phyloP scores from a whole-genome alignment of 257 asterid species.

The Petrea volubilis region DNA sequence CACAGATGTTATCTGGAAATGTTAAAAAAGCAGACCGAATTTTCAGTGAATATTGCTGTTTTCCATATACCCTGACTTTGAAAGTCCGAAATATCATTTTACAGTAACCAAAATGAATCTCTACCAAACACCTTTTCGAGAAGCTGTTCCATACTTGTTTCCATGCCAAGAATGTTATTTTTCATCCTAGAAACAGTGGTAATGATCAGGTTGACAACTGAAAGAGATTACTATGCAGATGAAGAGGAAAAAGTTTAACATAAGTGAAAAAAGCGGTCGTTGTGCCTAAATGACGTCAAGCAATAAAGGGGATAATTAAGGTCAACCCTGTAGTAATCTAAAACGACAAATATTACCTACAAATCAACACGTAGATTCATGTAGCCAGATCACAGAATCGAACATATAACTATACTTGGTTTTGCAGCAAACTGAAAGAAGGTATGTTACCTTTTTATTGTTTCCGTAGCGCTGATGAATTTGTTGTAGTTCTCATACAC shows the following conservation, averaged over 20 bases:
- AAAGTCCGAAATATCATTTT: conserved; percentile 18
- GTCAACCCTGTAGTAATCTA: background rate
- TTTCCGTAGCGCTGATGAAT: conserved; percentile 96
- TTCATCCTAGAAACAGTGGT: conserved; percentile 75
- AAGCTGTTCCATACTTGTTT: conserved; percentile 97
- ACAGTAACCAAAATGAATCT: conserved; percentile 27
- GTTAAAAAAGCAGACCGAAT: conserved; percentile 3
- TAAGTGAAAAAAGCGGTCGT: conserved; percentile 4
- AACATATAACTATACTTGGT: background rate
- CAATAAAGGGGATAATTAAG: conserved; percentile 2
- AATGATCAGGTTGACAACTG: conserved; percentile 18
- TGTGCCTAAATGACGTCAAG: conserved; percentile 8
- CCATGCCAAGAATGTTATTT: conserved; percentile 95
- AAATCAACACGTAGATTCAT: background rate
- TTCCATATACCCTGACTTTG: background rate
- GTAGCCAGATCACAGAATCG: background rate
- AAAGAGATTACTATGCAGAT: conserved; percentile 8
- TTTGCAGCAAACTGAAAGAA: conserved; percentile 8
- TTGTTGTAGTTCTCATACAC: conserved; percentile 98
- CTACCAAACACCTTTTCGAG: conserved; percentile 85
- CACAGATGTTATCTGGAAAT: conserved; percentile 86
- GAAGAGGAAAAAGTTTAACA: background rate
- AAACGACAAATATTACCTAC: background rate
- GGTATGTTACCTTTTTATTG: conserved; percentile 77
- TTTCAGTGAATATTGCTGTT: conserved; percentile 2